Evolutionary conservation across 2,329 filamentous ascomycete species (phyloP).

Genomic region (Dendrostoma leiphaemia): DNA sequence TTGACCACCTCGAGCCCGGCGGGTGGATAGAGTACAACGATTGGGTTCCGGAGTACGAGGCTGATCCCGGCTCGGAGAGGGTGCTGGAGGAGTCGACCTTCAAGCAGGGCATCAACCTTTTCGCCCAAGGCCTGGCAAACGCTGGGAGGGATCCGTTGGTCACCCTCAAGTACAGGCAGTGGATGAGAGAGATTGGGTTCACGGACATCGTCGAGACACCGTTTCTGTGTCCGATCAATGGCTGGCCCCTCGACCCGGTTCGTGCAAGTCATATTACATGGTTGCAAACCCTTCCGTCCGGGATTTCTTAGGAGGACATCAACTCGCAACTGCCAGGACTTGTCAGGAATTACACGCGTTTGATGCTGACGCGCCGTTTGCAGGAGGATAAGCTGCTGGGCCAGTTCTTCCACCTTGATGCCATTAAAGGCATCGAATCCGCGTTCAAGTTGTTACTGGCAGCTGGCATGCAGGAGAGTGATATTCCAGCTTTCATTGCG

Average conservation of each 20-base stretch:
- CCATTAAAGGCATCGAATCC: background rate
- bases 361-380: too few relatives aligned
- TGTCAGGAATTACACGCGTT: too few relatives aligned
- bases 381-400: background rate
- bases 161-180: background rate
- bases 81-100: too few relatives aligned
- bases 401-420: background rate
- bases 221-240: background rate
- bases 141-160: background rate
- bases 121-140: too few relatives aligned
- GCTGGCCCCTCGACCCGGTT: background rate
- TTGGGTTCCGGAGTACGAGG: too few relatives aligned
- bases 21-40: slow-evolving; percentile 37
- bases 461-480: background rate
- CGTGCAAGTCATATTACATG: too few relatives aligned
- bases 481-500: background rate
- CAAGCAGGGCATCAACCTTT: too few relatives aligned
- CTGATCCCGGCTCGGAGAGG: too few relatives aligned
- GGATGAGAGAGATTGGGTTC: background rate
- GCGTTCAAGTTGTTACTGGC: background rate
- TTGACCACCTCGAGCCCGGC: slow-evolving; percentile 36
- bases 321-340: too few relatives aligned
- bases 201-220: background rate
- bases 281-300: too few relatives aligned
- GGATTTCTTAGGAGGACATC: too few relatives aligned